Evolutionary conservation across 1,284 basidiomycete genomes (phyloP), one percentile per base, ranked within the genome.

Genomic region (Ceratobasidium papillatum): DNA sequence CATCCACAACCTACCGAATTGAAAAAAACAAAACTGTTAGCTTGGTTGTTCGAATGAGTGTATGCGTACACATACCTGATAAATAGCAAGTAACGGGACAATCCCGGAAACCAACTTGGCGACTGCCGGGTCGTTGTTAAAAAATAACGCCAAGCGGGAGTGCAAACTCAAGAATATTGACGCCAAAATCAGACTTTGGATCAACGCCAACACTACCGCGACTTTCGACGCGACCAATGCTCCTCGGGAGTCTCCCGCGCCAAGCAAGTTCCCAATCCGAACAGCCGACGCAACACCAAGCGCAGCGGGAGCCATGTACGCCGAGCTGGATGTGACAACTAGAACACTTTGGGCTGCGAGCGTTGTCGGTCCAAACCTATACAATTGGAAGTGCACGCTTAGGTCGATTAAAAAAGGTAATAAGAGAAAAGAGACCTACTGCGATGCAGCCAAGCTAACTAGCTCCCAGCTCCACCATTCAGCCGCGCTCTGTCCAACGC

Each of bases 391-490:
- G 61, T 12, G n/a, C 4, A 19, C 12, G 81, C 87, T 79, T 78
- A 88, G n/a, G n/a, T n/a, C n/a, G n/a, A n/a, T n/a, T n/a, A n/a
- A n/a, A n/a, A n/a, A n/a, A n/a, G n/a, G n/a, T n/a, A n/a, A n/a
- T n/a, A n/a, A n/a, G n/a, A n/a, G n/a, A n/a, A n/a, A n/a, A 47
- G 19, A 19, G 3, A 47, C 45, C 3, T 47, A 47, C 86, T 87
- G 80, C 78, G 89, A 90, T 61, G 89, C 92, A 47, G 82, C 88
- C 78, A 85, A 81, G 58, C 84, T 85, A 62, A 92, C 84, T 1
- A 94, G 84, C 80, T 95, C 94, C 94, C 94, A 96, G 43, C 91
- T 90, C 94, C 94, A 96, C 94, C 94, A 96, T 80, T 96, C 94
- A 5, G 89, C 89, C 0, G 92, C 93, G 41, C 84, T 86, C 77